Evolutionary conservation across 225 moss, liverwort and hornwort genomes (phyloP).

Genomic region (Bryoerythrophyllum caledonicum): DNA sequence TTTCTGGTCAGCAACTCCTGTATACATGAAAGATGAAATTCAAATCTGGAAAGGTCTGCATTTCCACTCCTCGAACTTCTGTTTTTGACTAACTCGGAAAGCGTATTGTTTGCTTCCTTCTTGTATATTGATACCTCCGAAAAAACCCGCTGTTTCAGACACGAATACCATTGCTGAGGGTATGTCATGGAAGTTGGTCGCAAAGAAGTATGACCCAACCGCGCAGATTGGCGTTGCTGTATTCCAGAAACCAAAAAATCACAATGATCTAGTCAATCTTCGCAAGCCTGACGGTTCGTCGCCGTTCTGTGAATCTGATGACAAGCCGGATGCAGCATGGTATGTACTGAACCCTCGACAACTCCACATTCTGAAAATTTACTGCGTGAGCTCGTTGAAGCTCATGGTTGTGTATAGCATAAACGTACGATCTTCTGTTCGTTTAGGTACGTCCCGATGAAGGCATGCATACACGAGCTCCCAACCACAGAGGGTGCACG

Average conservation of each 20-base stretch:
- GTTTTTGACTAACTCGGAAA: not conserved
- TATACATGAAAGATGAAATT: constrained; percentile 56
- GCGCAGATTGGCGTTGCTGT: constrained; percentile 60
- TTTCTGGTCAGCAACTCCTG: constrained; percentile 85
- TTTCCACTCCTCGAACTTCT: not conserved
- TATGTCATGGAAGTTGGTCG: constrained; percentile 65
- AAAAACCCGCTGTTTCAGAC: constrained; percentile 29
- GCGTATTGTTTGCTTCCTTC: not conserved
- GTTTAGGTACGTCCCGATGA: constrained; percentile 72
- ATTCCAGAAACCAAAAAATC: constrained; percentile 67
- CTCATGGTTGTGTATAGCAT: not conserved
- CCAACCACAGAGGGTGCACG: constrained; percentile 43
- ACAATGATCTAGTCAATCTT: constrained; percentile 48
- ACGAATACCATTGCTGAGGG: constrained; percentile 43
- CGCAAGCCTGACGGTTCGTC: constrained; percentile 38
- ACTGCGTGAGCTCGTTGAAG: not conserved
- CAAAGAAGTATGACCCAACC: constrained; percentile 33
- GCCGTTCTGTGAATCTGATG: constrained; percentile 64
- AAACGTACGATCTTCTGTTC: not conserved
- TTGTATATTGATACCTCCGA: not conserved
- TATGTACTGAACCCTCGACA: constrained; percentile 29
- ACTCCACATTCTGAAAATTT: not conserved
- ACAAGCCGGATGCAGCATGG: constrained; percentile 83
- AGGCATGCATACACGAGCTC: constrained; percentile 67
- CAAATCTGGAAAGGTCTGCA: constrained; percentile 55